Base-by-base conservation (phyloP, 129 eudicot genomes). In the Scalesia atractyloides region DNA sequence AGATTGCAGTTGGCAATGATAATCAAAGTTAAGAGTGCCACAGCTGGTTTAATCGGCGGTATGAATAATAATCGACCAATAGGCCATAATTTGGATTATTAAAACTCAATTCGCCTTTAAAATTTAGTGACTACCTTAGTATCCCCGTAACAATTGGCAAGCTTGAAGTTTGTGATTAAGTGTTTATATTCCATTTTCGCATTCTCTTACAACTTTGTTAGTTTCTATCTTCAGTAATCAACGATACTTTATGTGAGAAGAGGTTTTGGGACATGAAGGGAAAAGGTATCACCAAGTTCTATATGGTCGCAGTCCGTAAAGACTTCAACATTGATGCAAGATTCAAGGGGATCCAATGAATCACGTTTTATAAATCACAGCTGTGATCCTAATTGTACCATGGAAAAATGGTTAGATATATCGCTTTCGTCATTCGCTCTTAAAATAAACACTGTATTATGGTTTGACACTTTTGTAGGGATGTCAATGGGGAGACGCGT, bases 291-390 rank as follows among this genome's bases (percentile, higher is more conserved):
- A 12, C 50, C 50, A 46, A 46, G 3, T 46, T 46, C 15, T 46
- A 46, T 46, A 13, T 46, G 50, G 15, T 46, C 50, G 90, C 86
- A 73, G 76, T 91, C 14, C 83, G 87, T 44, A 91, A 82, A 76
- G 84, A 88, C 70, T 86, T 91, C 75, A 89, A 78, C 9, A 91
- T 91, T 37, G 97, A 91, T 80, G 92, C 97, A 44, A 88, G 87
- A 50, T 82, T 82, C 79, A 91, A 86, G 82, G 97, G 97, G 33
- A n/a, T n/a, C n/a, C n/a, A 91, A 91, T 33, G 20, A 69, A 52
- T 88, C 97, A 5, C 85, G 97, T 56, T 91, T 91, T 85, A 69
- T 91, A 60, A 91, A 91, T 69, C 97, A 91, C 63, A 88, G 96
- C 57, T 91, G 97, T 64, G 88, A 89, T 75, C 97, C 97, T 18